Evolutionary conservation across 495 filamentous ascomycete species (phyloP).

Genomic region (Xylaria intraflava): DNA sequence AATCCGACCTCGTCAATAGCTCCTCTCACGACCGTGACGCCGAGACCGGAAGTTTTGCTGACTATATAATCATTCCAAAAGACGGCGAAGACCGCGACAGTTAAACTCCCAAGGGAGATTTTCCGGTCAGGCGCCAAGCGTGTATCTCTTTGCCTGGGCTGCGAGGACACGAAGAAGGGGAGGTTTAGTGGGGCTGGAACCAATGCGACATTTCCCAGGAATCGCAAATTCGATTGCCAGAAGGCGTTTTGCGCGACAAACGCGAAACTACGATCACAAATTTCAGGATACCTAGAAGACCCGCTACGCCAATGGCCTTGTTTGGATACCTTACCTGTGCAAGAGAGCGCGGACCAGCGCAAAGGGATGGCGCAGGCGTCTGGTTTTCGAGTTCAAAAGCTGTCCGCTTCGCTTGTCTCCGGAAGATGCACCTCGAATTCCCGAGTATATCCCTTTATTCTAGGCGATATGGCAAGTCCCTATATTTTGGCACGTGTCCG

Average conservation of each 20-base stretch:
- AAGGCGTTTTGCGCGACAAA: not conserved
- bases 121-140: not conserved
- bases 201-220: not conserved
- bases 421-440: not conserved
- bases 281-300: slow-evolving; percentile 7
- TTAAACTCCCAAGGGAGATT: slow-evolving; percentile 10
- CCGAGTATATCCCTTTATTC: not conserved
- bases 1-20: slow-evolving; percentile 39
- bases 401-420: not conserved
- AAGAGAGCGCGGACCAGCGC: not conserved
- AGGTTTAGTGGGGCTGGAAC: not conserved
- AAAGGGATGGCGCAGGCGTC: not conserved
- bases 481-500: not conserved
- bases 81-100: slow-evolving; percentile 28
- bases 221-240: not conserved
- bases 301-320: not conserved
- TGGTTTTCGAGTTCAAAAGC: not conserved
- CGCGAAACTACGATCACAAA: not conserved
- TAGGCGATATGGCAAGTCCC: slow-evolving; percentile 1
- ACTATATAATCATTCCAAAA: slow-evolving; percentile 29
- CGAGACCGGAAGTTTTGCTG: slow-evolving; percentile 25
- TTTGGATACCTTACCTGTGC: slow-evolving; percentile 10
- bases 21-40: slow-evolving; percentile 21
- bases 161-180: not conserved
- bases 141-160: not conserved